Base-by-base conservation (phyloP, 2,329 filamentous ascomycete species). In the Beauveria sp. region DNA sequence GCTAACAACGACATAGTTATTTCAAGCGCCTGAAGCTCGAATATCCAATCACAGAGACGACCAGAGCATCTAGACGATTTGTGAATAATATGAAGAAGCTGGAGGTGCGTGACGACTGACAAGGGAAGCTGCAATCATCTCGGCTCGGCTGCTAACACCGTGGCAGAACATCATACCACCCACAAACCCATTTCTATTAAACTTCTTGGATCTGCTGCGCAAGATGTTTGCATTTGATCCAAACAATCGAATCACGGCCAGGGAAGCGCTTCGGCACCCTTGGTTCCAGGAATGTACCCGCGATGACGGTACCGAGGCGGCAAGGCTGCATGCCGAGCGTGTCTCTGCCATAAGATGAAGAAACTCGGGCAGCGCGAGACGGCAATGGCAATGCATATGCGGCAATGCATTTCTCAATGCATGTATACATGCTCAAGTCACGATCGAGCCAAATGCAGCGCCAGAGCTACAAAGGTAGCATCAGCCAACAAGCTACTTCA, bases 191-290 rank as follows among this genome's bases (percentile, higher is more conserved):
- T 86, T 85, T 68, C 73, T 83, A 62, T 75, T 75, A 55, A 76
- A 80, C 55, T 85, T 86, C 64, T 70, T 85, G 50, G 83, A 85
- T 68, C 76, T 86, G 18, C 71, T 86, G 16, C 76, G 77, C 65
- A 84, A 80, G 69, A 86, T 86, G 56, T 85, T 86, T 65, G 78
- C 85, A 30, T 86, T 85, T 69, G 83, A 86, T 62, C 83, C 83
- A 1, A 71, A 74, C 5, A 78, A 81, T 58, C 80, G 83, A 47
- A 86, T 86, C 63, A 84, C 81, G 3, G 84, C 84, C 26, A 82
- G 83, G 63, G 74, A 84, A 65, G 84, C 84, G 14, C 72, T 86
- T 43, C 77, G 81, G 55, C 84, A 86, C 64, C 80, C 80, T 2
- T 86, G 83, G 83, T 85, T 86, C 71, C 79, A 79, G 64, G 83